A percentile compares a stretch with the other conserved stretches of the same genome.
Evolutionary conservation across 306 rosid species (phyloP).

Genomic region (Trifolium dubium): DNA sequence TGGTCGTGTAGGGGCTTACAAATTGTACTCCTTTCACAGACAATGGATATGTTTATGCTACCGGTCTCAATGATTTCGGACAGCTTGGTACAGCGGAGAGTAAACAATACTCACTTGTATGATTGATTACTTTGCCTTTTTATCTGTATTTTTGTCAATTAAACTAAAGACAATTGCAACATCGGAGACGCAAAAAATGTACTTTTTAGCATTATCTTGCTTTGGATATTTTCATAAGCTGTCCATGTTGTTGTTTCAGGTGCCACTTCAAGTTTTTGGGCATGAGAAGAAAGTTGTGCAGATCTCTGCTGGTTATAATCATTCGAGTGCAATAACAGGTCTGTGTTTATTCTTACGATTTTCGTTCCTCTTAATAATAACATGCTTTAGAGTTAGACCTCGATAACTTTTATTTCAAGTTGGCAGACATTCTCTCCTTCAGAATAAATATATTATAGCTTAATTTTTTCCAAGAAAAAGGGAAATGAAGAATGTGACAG

Average conservation of each 20-base stretch:
- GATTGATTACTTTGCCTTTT: conserved; percentile 45
- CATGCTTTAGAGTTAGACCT: not conserved
- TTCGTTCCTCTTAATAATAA: conserved; percentile 18
- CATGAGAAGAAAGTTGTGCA: conserved; percentile 66
- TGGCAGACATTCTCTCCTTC: not conserved
- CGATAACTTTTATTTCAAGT: conserved; percentile 7
- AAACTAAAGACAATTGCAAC: not conserved
- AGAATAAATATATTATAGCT: conserved; percentile 7
- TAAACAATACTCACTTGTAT: conserved; percentile 56
- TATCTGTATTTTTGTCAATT: conserved; percentile 10
- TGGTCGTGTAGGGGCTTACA: conserved; percentile 49
- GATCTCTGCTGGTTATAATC: conserved; percentile 86
- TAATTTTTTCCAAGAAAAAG: conserved; percentile 9
- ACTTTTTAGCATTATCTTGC: not conserved
- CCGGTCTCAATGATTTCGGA: conserved; percentile 93
- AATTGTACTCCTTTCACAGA: conserved; percentile 63
- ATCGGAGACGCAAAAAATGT: not conserved
- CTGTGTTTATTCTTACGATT: conserved; percentile 29
- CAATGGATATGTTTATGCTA: conserved; percentile 72
- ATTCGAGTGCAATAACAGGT: conserved; percentile 92
- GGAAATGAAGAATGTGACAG: conserved; percentile 4
- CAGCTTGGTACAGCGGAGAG: conserved; percentile 76
- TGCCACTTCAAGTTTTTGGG: conserved; percentile 69
- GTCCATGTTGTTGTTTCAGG: conserved; percentile 55
- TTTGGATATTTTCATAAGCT: conserved; percentile 33